A percentile compares a stretch with the other conserved stretches of the same genome.
Conservation (phyloP, 1,284 basidiomycete genomes). For the Abortiporus biennis region DNA sequence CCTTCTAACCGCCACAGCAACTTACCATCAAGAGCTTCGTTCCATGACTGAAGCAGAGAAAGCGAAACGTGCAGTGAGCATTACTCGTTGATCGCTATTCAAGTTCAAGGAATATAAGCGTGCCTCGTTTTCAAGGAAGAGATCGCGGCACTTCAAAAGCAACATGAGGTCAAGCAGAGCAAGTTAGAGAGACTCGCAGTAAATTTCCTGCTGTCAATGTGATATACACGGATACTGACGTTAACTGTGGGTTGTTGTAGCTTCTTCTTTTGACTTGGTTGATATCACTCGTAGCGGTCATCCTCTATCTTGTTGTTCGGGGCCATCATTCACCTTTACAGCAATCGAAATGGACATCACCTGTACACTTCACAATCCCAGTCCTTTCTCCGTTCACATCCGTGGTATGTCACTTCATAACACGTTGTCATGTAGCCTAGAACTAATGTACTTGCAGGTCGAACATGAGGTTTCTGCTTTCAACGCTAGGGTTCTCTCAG, state of each 20-base stretch:
- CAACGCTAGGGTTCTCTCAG: slow-evolving; percentile 4
- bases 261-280: slow-evolving; percentile 33
- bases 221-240: neutral
- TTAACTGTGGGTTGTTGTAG: slow-evolving; percentile 29
- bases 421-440: neutral
- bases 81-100: too few species aligned
- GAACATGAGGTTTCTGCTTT: slow-evolving; percentile 19
- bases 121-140: slow-evolving; percentile 31
- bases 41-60: slow-evolving; percentile 34
- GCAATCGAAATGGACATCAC: slow-evolving; percentile 4
- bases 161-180: slow-evolving; percentile 38
- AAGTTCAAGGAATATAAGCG: neutral
- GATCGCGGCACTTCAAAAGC: slow-evolving; percentile 27
- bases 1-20: slow-evolving; percentile 37
- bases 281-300: slow-evolving; percentile 31
- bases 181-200: slow-evolving; percentile 32
- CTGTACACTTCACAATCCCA: slow-evolving; percentile 20
- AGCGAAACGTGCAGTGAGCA: slow-evolving; percentile 38
- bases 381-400: slow-evolving; percentile 20
- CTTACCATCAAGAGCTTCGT: slow-evolving; percentile 42
- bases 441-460: slow-evolving; percentile 9
- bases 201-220: slow-evolving; percentile 1
- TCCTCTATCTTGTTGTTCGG: slow-evolving; percentile 34
- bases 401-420: slow-evolving; percentile 18
- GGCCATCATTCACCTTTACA: slow-evolving; percentile 17